Evolutionary conservation across 129 eudicot species (phyloP), one percentile per base, ranked within the genome.

Genomic region (Flaveria sonorensis): DNA sequence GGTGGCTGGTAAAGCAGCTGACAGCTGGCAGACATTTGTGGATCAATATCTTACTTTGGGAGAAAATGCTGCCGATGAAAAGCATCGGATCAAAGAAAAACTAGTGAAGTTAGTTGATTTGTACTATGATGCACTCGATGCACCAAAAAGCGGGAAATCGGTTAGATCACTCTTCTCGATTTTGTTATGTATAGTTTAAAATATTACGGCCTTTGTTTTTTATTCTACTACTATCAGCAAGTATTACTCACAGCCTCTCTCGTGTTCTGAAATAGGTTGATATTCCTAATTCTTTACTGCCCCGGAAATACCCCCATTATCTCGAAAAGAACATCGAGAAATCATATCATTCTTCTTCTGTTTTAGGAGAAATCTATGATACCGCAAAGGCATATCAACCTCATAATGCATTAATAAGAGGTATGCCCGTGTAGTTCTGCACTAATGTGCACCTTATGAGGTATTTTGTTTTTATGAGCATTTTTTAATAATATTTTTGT

Each of bases 101-200:
- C 70, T 93, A 70, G 77, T 79, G 36, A 36, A 79, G 40, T 71
- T 93, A 73, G 70, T 86, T 16, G 96, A 93, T 82, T 68, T 87
- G 14, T 93, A 93, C 70, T 93, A 93, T 57, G 98, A 93, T 71
- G 98, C 98, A 48, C 23, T 93, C 59, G 97, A 93, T 83, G 97
- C 98, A 53, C 93, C 97, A 46, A 93, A 93, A 83, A 87, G 84
- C 23, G 98, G 98, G 71, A 84, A 85, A 74, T 79, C 70, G 89
- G 96, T 90, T 11, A 73, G 64, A 68, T 70, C 1, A 32, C 40
- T 47, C 28, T 46, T 45, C 63, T 46, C 6, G 4, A 12, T 70
- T 24, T 28, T 59, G 14, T 70, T 47, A 48, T 62, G n/a, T 45
- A 60, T 26, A 10, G 11, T 50, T 64, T 7, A 20, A 10, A 19